phyloP scores from a whole-genome alignment of 768 basidiomycete species.

The Lactarius vividus region DNA sequence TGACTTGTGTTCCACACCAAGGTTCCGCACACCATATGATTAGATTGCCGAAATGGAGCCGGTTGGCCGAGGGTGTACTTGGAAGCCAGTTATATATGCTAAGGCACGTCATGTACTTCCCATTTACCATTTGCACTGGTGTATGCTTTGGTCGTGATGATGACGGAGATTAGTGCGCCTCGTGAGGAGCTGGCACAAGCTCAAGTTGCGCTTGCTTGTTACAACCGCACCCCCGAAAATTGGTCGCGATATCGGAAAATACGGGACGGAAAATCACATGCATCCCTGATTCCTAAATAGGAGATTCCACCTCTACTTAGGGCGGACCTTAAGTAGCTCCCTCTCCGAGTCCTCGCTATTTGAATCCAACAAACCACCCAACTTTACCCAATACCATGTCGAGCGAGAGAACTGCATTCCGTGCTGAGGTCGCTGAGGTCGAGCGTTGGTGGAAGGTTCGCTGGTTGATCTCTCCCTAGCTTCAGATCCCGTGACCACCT shows the following conservation, averaged over 20 bases:
- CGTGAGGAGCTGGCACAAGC: too few relatives aligned
- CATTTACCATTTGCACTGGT: background rate
- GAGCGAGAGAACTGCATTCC: slow-evolving; percentile 64
- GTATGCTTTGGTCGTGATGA: background rate
- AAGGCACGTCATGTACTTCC: background rate
- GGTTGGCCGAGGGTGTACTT: background rate
- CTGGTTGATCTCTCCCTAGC: background rate
- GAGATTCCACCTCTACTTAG: background rate
- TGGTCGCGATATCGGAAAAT: background rate
- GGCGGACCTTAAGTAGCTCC: background rate
- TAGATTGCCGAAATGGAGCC: background rate
- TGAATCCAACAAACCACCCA: slow-evolving; percentile 8
- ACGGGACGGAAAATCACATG: slow-evolving; percentile 19
- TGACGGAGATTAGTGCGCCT: slow-evolving; percentile 3
- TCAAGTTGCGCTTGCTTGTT: background rate
- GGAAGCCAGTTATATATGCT: background rate
- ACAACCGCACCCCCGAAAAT: background rate
- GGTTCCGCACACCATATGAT: background rate
- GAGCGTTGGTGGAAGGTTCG: slow-evolving; percentile 92
- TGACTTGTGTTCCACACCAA: background rate
- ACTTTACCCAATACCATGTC: slow-evolving; percentile 45
- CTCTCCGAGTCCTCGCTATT: background rate
- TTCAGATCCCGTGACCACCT: slow-evolving; percentile 1
- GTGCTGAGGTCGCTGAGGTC: slow-evolving; percentile 78
- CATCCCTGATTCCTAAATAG: slow-evolving; percentile 3